phyloP scores from a whole-genome alignment of 2,329 filamentous ascomycete species.

The Paraconiothyrium brasiliense region DNA sequence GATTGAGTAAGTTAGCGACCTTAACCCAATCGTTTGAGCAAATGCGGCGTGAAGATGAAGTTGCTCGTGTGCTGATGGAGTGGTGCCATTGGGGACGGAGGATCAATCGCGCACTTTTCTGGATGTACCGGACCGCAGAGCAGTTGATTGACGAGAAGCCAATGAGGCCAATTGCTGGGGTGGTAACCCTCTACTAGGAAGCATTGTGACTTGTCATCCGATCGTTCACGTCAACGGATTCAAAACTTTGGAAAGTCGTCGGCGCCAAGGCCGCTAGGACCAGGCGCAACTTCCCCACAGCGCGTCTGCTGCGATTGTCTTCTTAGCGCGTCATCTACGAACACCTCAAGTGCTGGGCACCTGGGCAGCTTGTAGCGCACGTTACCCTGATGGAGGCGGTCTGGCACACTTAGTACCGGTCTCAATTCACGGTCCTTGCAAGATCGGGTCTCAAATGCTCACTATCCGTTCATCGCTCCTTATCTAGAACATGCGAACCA shows the following conservation, averaged over 20 bases:
- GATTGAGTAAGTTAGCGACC: neutral
- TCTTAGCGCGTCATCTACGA: conserved; percentile 1
- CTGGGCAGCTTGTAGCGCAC: too few relatives aligned
- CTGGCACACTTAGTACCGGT: too few relatives aligned
- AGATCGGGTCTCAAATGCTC: neutral
- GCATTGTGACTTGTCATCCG: conserved; percentile 53
- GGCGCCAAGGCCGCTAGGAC: conserved; percentile 32
- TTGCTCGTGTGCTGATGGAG: conserved; percentile 13
- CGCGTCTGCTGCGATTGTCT: too few relatives aligned
- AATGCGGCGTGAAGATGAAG: neutral
- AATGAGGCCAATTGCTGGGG: conserved; percentile 41
- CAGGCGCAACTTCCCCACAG: conserved; percentile 11
- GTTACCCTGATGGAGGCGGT: too few relatives aligned
- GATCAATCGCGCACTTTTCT: conserved; percentile 43
- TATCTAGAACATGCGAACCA: neutral
- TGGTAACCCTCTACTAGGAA: conserved; percentile 59
- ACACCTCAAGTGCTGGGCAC: neutral
- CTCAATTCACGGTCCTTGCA: neutral
- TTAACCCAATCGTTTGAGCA: neutral
- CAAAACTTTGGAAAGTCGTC: conserved; percentile 29
- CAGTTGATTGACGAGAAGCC: conserved; percentile 33
- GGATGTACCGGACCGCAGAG: conserved; percentile 33
- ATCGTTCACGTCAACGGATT: conserved; percentile 24
- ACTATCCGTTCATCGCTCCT: neutral
- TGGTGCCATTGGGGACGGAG: conserved; percentile 10